Evolutionary conservation across 1,284 basidiomycete species (phyloP), one percentile per base, ranked within the genome.

Genomic region (Caloboletus inedulis): DNA sequence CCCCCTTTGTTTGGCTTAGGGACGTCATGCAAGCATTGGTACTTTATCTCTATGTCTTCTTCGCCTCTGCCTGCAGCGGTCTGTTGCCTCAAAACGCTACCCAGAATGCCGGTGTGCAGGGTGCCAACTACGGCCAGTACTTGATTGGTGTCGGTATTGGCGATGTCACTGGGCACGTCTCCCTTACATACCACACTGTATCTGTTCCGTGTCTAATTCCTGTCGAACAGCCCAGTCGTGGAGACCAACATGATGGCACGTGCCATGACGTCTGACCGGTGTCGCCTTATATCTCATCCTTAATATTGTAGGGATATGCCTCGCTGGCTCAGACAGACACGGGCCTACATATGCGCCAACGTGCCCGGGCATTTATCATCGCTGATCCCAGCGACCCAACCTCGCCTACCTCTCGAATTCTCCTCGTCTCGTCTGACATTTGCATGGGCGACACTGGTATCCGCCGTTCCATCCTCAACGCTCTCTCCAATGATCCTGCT

Each of bases 371-470:
- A 0, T 92, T 87, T 69, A 85, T 91, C 60, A 72, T 92, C 34
- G 89, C 87, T 69, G 80, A 27, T 60, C 76, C 27, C 27, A 50
- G 39, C 9, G 51, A 65, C 34, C 51, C 51, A 4, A 69, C 77
- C 41, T 63, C 53, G 5, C 70, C 84, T 3, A 69, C 76, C 34
- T 78, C 85, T 50, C 77, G 87, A 21, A 69, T 91, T 55, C 79
- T 91, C 3, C 86, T 90, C 65, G 82, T 92, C 68, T 91, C 90
- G 61, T 77, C 88, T 21, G 87, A 90, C 66, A 87, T 89, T 43
- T 84, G 80, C 34, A 87, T 89, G 84, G 90, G 90, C 18, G 90
- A 92, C 65, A 84, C 82, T 0, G 90, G 87, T 25, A 73, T 91
- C 36, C 83, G 89, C 23, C 81, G 86, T 30, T 80, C 81, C 14